Evolutionary conservation across 2,329 filamentous ascomycete species (phyloP).

Genomic region (Sodiomyces alkalinus): DNA sequence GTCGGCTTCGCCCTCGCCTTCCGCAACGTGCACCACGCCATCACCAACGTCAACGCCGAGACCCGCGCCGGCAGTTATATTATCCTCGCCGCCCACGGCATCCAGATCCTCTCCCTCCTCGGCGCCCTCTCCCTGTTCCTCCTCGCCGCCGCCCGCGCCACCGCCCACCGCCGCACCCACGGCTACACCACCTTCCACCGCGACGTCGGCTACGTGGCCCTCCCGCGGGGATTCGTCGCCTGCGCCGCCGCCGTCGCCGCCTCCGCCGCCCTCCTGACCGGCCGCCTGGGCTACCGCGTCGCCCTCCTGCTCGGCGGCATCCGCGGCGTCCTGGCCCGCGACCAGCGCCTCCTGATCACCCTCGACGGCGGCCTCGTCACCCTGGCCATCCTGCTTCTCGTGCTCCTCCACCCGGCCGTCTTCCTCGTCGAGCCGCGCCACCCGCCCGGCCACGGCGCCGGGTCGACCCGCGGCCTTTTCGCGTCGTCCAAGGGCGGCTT

Average conservation of each 20-base stretch:
- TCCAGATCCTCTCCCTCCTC: conserved; percentile 12
- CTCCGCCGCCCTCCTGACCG: conserved; percentile 11
- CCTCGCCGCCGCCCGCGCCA: conserved; percentile 10
- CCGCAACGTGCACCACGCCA: conserved; percentile 6
- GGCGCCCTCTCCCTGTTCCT: conserved; percentile 11
- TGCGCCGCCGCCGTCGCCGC: conserved; percentile 12
- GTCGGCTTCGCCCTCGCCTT: conserved; percentile 14
- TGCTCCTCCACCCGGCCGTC: conserved; percentile 13
- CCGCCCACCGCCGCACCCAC: conserved; percentile 9
- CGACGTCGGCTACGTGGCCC: conserved; percentile 11
- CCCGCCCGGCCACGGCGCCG: conserved; percentile 1
- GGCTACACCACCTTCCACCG: conserved; percentile 16
- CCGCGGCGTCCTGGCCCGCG: conserved; percentile 11
- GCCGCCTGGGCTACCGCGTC: conserved; percentile 12
- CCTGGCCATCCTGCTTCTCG: conserved; percentile 13
- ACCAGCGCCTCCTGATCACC: conserved; percentile 13
- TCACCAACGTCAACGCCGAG: not conserved
- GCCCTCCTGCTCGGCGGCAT: conserved; percentile 12
- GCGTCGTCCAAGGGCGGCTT: conserved; percentile 1
- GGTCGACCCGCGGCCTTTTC: conserved; percentile 5
- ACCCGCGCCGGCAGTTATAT: conserved; percentile 10
- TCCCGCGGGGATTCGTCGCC: conserved; percentile 5
- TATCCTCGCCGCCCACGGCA: conserved; percentile 11
- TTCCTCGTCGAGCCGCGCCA: conserved; percentile 6
- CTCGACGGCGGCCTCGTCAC: conserved; percentile 15